Base-by-base conservation (phyloP, 2,329 filamentous ascomycete genomes). In the Neonectria hederae region DNA sequence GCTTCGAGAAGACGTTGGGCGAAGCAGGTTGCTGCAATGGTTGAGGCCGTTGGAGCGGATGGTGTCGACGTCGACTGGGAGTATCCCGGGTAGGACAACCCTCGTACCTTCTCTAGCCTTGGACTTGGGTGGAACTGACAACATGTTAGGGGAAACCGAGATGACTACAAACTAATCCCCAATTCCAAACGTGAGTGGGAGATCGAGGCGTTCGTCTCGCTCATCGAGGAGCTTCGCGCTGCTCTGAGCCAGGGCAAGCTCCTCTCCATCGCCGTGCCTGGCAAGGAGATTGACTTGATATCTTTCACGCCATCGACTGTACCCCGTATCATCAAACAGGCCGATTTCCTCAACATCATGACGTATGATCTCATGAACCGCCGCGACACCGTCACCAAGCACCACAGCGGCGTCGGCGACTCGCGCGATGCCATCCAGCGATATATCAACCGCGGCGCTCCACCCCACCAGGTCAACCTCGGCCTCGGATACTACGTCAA, bases 291-390 rank as follows among this genome's bases (percentile, higher is more conserved):
- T 51, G 90, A 93, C 71, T 86, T 93, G 84, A 85, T 93, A 49
- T 90, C 88, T 13, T 92, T 87, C 75, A 92, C 87, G 0, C 66
- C 79, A 3, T 78, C 83, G 8, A 88, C 85, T 17, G 80, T 89
- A 0, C 87, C 89, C 0, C 78, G 82, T 60, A 90, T 93, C 72
- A 83, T 82, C 70, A 72, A 80, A 5, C 81, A 83, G 1, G 83
- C 92, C 17, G 89, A 93, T 72, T 89, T 89, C 69, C 81, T 92
- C 74, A 93, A 92, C 69, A 80, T 84, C 72, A 86, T 92, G 90
- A 84, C 86, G 1, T 92, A 92, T 75, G 90, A 92, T 71, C 78
- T 91, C 59, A 88, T 90, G 83, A 91, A 92, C 79, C 86, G 90
- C 35, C 87, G 91, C 35, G 87, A 92, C 77, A 87, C 77, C 46